A percentile compares a stretch with the other conserved stretches of the same genome.
Evolutionary conservation across 2,329 filamentous ascomycete species (phyloP).

Genomic region (Paecilomyces niveus): DNA sequence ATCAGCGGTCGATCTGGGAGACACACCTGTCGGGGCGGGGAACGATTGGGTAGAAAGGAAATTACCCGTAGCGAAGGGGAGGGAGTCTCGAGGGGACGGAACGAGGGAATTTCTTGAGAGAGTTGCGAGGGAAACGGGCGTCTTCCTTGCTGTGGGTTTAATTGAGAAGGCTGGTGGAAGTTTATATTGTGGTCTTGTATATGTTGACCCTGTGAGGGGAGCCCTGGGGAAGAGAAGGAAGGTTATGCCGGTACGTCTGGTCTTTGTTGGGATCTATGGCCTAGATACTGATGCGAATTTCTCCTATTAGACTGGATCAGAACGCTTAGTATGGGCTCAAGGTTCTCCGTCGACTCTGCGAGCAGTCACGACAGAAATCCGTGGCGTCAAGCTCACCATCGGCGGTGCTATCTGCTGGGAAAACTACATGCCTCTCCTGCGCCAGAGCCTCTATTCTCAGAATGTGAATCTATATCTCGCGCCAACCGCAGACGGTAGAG

Average conservation of each 20-base stretch:
- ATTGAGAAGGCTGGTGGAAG: conserved; percentile 77
- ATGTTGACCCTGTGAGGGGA: conserved; percentile 68
- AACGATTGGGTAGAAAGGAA: conserved; percentile 62
- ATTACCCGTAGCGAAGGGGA: conserved; percentile 47
- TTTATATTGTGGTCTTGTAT: conserved; percentile 75
- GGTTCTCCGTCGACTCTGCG: conserved; percentile 71
- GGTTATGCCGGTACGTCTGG: conserved; percentile 68
- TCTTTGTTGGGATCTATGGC: neutral
- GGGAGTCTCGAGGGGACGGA: conserved; percentile 58
- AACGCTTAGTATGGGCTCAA: conserved; percentile 83
- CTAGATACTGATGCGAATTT: neutral
- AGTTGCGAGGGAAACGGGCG: conserved; percentile 67
- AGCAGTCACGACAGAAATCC: conserved; percentile 72
- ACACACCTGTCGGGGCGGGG: conserved; percentile 64
- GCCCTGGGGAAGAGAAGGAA: conserved; percentile 80
- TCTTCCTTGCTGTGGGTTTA: conserved; percentile 73
- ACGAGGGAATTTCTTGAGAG: conserved; percentile 73
- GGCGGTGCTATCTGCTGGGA: conserved; percentile 94
- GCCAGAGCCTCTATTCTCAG: conserved; percentile 77
- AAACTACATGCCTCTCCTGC: conserved; percentile 86
- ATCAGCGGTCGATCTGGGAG: conserved; percentile 72
- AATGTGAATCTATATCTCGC: conserved; percentile 89
- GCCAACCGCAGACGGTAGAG: conserved; percentile 77
- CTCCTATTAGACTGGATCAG: conserved; percentile 57
- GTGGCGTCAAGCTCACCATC: conserved; percentile 70